Percentiles rank a stretch among this genome's conserved stretches.
These are phyloP conservation scores for Ophiostoma ulmi DNA, from an alignment of 2,329 filamentous ascomycete genomes.

Conservation along the genomic window DNA sequence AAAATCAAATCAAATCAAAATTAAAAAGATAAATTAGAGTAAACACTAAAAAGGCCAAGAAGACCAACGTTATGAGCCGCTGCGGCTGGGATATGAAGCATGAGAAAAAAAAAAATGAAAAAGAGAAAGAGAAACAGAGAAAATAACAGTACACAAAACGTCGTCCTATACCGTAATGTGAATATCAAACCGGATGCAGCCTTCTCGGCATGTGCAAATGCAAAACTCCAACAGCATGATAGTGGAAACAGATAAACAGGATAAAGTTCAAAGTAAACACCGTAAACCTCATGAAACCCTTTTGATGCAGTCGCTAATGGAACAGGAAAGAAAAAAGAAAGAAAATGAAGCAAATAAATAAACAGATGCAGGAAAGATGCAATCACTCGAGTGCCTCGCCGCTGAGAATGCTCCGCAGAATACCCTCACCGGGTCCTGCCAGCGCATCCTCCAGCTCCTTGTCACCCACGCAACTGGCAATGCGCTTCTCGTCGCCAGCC, in stretches of 20 bases:
- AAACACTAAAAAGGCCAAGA: background rate
- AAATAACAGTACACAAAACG: background rate
- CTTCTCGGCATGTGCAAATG: constrained; percentile 4
- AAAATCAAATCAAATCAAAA: background rate
- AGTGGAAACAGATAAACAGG: background rate
- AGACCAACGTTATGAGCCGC: background rate
- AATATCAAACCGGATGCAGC: constrained; percentile 1
- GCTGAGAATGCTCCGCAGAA: constrained; percentile 57
- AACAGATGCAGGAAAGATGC: background rate
- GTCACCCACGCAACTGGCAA: constrained; percentile 74
- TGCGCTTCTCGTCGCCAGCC: constrained; percentile 66
- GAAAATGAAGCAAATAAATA: background rate
- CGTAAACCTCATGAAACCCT: background rate
- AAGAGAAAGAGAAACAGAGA: background rate
- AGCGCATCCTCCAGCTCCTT: constrained; percentile 71
- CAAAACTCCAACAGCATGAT: constrained; percentile 1
- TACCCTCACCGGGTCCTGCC: constrained; percentile 56
- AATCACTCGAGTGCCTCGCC: constrained; percentile 54
- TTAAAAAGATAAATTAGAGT: background rate
- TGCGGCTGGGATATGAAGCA: constrained; percentile 7
- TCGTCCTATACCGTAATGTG: background rate
- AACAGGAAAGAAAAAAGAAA: background rate
- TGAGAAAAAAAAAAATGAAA: background rate
- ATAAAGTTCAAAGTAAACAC: background rate
- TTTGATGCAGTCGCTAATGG: background rate